Evolutionary conservation across 805 yeast genomes (phyloP).

Genomic region (Candida jianshihensis): DNA sequence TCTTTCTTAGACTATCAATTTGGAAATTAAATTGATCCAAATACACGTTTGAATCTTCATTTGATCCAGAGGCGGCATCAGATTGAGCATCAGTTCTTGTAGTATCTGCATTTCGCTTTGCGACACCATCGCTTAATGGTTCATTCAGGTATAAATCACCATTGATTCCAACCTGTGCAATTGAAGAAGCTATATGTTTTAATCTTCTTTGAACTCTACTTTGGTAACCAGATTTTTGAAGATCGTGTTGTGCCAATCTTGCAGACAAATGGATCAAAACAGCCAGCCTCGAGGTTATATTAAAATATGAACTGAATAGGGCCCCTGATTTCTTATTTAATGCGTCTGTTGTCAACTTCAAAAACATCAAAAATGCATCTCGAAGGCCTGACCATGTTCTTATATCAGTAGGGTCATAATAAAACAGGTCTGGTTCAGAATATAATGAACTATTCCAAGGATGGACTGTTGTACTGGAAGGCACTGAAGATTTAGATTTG

Average conservation of each 20-base stretch:
- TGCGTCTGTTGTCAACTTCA: constrained; percentile 44
- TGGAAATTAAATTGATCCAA: constrained; percentile 34
- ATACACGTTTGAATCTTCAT: constrained; percentile 19
- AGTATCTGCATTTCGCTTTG: constrained; percentile 20
- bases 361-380: constrained; percentile 38
- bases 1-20: constrained; percentile 28
- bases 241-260: constrained; percentile 46
- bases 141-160: constrained; percentile 49
- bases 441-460: constrained; percentile 22
- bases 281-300: constrained; percentile 45
- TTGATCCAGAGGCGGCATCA: neutral
- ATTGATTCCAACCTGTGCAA: constrained; percentile 58
- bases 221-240: constrained; percentile 39
- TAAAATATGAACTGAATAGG: constrained; percentile 47
- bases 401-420: constrained; percentile 53
- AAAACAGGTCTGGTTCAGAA: constrained; percentile 39
- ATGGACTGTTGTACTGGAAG: constrained; percentile 16
- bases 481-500: constrained; percentile 12
- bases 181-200: constrained; percentile 44
- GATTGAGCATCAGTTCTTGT: constrained; percentile 5
- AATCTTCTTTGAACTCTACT: constrained; percentile 41
- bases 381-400: constrained; percentile 52
- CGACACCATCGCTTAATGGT: constrained; percentile 5
- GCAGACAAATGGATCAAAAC: constrained; percentile 48
- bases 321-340: constrained; percentile 43